phyloP scores from a whole-genome alignment of 2,329 filamentous ascomycete genomes.

The Alternaria tenuissima region DNA sequence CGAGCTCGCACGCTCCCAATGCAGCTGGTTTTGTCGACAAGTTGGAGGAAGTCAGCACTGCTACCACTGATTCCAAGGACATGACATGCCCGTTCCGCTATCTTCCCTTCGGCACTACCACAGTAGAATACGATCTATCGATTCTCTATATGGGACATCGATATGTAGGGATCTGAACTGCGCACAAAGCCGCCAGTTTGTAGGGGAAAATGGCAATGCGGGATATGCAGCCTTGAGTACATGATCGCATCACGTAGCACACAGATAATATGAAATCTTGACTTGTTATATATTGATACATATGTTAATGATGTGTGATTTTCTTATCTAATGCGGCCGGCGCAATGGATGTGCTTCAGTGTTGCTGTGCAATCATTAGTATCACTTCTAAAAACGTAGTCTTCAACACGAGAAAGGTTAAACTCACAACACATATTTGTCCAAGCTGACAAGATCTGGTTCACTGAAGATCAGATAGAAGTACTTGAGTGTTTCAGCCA shows the following conservation, averaged over 20 bases:
- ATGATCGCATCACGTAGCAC: not conserved
- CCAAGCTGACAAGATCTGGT: constrained; percentile 70
- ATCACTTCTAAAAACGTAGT: not conserved
- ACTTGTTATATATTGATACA: not conserved
- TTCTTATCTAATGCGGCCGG: constrained; percentile 34
- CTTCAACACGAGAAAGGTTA: not conserved
- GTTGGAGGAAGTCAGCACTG: too few species aligned
- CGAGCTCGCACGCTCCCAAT: too few species aligned
- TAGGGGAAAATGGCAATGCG: not conserved
- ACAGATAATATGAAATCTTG: not conserved
- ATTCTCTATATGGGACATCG: not conserved
- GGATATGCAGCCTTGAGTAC: not conserved
- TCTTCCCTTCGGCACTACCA: too few species aligned
- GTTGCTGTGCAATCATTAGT: constrained; percentile 46
- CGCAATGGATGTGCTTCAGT: constrained; percentile 64
- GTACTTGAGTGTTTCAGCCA: constrained; percentile 91
- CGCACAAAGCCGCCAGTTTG: not conserved
- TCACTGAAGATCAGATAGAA: constrained; percentile 84
- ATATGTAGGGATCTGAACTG: not conserved
- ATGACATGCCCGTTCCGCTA: too few species aligned
- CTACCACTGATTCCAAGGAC: too few species aligned
- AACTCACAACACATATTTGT: constrained; percentile 68
- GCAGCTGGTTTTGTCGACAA: too few species aligned
- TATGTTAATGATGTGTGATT: not conserved
- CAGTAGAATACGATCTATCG: too few species aligned